Evolutionary conservation across 1,139 yeast genomes (phyloP).

Genomic region (Keqinozyma sinolaborantium): DNA sequence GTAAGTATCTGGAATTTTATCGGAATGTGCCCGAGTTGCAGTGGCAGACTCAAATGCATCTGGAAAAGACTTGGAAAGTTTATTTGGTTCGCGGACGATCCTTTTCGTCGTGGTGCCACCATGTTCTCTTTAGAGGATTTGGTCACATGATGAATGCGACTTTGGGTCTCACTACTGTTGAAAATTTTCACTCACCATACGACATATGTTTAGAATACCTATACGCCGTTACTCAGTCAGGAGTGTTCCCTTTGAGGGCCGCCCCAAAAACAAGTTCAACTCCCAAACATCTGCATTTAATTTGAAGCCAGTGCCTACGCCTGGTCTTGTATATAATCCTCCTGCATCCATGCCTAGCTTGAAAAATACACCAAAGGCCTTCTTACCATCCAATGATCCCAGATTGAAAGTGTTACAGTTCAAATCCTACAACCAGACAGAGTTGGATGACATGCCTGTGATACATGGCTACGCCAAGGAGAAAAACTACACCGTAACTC

Average conservation of each 20-base stretch:
- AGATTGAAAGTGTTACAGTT: constrained; percentile 38
- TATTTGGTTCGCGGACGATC: no score
- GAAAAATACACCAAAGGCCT: constrained; percentile 63
- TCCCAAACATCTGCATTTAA: constrained; percentile 38
- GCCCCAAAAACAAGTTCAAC: constrained; percentile 38
- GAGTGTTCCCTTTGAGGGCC: constrained; percentile 29
- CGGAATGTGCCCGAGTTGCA: no score
- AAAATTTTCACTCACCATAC: constrained; percentile 9
- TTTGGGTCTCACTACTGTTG: constrained; percentile 1
- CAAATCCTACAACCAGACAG: constrained; percentile 31
- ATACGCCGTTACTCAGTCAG: constrained; percentile 10
- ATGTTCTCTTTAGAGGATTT: no score
- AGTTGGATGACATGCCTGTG: constrained; percentile 53
- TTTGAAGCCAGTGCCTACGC: constrained; percentile 38
- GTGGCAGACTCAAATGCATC: no score
- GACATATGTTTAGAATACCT: constrained; percentile 1
- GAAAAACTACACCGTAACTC: constrained; percentile 58
- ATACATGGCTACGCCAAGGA: constrained; percentile 33
- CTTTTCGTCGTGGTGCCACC: no score
- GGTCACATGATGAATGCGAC: constrained; percentile 4
- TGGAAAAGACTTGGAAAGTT: no score
- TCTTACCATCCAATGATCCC: constrained; percentile 63
- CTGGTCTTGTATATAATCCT: constrained; percentile 39
- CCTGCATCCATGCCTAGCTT: constrained; percentile 30
- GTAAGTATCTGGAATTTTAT: no score